These are phyloP conservation scores for Cutaneotrichosporon sp. DNA, from an alignment of 1,284 basidiomycete genomes.

Conservation along the genomic window DNA sequence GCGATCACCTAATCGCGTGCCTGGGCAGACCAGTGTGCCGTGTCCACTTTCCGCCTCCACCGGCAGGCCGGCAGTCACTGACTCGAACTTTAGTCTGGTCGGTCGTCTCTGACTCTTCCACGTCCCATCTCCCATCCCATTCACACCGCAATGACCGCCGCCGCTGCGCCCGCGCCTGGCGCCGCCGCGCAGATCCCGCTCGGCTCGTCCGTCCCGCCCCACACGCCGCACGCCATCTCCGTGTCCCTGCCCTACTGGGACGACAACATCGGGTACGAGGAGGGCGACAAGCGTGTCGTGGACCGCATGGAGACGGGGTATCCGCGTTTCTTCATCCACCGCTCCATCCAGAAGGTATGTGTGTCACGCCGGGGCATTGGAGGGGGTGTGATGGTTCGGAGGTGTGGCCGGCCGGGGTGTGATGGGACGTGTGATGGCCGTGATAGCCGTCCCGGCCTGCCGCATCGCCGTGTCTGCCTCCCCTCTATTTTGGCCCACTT, in stretches of 20 bases:
- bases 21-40: too few relatives aligned
- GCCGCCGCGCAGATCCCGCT: conserved; percentile 44
- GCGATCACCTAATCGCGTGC: too few relatives aligned
- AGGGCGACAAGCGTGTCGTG: conserved; percentile 80
- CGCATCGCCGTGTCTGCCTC: not conserved
- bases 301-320: conserved; percentile 91
- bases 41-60: too few relatives aligned
- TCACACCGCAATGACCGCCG: conserved; percentile 22
- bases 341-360: conserved; percentile 79
- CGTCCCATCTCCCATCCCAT: not conserved
- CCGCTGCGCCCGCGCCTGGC: not conserved
- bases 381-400: not conserved
- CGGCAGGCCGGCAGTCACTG: not conserved
- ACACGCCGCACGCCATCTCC: conserved; percentile 82
- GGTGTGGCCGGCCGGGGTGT: not conserved
- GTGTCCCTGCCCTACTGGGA: conserved; percentile 95
- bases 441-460: not conserved
- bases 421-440: not conserved
- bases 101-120: not conserved
- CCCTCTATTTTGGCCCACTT: too few relatives aligned
- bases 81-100: not conserved
- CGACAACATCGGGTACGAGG: conserved; percentile 93
- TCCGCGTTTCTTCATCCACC: conserved; percentile 94
- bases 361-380: not conserved
- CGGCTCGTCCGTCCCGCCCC: conserved; percentile 54